Evolutionary conservation across 2,329 filamentous ascomycete genomes (phyloP).

Genomic region (Acarospora socialis): DNA sequence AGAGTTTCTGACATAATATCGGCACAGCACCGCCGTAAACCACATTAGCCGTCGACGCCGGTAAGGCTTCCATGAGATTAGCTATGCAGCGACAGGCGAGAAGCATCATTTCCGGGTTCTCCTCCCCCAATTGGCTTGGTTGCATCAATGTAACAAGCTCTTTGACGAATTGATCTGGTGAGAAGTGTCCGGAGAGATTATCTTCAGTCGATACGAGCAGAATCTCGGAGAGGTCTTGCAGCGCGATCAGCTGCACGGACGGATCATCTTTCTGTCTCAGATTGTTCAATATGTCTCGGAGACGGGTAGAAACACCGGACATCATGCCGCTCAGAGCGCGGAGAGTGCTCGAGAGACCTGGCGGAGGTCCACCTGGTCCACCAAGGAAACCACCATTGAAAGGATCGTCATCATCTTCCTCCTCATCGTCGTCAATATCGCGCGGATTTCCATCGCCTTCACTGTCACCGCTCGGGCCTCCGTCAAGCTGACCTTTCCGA

Average conservation of each 20-base stretch:
- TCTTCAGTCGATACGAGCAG: conserved; percentile 92
- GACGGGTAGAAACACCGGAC: conserved; percentile 63
- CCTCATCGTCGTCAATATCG: conserved; percentile 37
- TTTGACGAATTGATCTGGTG: conserved; percentile 86
- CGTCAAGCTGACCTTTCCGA: conserved; percentile 41
- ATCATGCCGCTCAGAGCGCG: conserved; percentile 85
- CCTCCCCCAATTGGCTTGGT: conserved; percentile 70
- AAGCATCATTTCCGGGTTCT: conserved; percentile 95
- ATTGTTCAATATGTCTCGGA: conserved; percentile 62
- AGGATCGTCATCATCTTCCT: conserved; percentile 46
- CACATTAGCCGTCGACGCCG: conserved; percentile 83
- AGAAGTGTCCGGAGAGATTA: conserved; percentile 87
- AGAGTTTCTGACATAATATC: conserved; percentile 81
- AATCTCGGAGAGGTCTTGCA: conserved; percentile 87
- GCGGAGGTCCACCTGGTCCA: conserved; percentile 45
- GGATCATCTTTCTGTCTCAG: conserved; percentile 73
- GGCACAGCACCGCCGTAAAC: conserved; percentile 96
- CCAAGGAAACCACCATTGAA: conserved; percentile 53
- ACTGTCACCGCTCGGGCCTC: conserved; percentile 51
- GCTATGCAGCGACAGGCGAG: conserved; percentile 89
- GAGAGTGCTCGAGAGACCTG: conserved; percentile 63
- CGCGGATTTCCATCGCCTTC: conserved; percentile 41
- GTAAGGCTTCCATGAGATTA: conserved; percentile 93
- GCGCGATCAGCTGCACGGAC: conserved; percentile 75
- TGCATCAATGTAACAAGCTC: conserved; percentile 89